These are phyloP conservation scores for Lophium mytilinum DNA, from an alignment of 495 filamentous ascomycete genomes.

Conservation along the genomic window DNA sequence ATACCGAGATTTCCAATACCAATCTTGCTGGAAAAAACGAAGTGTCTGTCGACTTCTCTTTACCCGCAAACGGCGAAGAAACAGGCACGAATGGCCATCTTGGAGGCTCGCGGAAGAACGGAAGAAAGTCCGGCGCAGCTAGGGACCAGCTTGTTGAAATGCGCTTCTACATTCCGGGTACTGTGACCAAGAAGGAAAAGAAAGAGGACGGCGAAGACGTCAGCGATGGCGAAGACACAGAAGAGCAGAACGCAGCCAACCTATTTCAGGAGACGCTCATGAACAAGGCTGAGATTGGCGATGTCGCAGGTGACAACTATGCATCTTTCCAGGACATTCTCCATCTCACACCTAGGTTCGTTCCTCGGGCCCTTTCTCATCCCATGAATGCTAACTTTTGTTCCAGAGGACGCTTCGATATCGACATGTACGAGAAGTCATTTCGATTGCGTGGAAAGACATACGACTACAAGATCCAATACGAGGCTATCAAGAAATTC, in stretches of 20 bases:
- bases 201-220: conserved; percentile 37
- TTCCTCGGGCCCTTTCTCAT: background rate
- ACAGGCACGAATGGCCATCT: conserved; percentile 65
- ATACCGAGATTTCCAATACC: conserved; percentile 94
- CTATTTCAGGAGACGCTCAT: conserved; percentile 95
- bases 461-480: conserved; percentile 99
- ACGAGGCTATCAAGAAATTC: conserved; percentile 95
- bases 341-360: conserved; percentile 90
- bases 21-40: conserved; percentile 97
- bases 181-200: conserved; percentile 70
- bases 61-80: conserved; percentile 55
- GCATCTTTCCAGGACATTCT: conserved; percentile 96
- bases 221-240: conserved; percentile 46
- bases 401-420: conserved; percentile 91
- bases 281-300: conserved; percentile 98
- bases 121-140: conserved; percentile 80
- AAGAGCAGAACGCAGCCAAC: conserved; percentile 66
- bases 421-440: conserved; percentile 98
- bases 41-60: conserved; percentile 87
- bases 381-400: conserved; percentile 29
- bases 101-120: conserved; percentile 68
- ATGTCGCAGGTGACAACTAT: conserved; percentile 93
- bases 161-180: conserved; percentile 97
- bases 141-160: conserved; percentile 94
- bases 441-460: conserved; percentile 98